phyloP scores from a whole-genome alignment of 1,284 basidiomycete species.

The Cryptococcus sp. region DNA sequence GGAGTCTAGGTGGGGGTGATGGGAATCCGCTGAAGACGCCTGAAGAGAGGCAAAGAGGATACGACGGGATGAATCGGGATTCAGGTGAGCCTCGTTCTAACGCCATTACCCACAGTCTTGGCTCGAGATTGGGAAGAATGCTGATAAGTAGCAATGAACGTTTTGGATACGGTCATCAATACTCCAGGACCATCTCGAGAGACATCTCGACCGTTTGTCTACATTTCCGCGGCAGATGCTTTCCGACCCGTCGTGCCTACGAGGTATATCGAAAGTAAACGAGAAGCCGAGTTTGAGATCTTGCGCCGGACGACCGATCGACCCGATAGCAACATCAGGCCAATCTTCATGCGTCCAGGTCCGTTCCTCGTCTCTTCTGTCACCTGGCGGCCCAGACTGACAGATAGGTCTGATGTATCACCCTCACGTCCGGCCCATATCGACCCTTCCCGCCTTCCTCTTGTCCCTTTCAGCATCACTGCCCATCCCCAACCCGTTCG shows the following conservation, averaged over 20 bases:
- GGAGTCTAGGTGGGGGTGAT: conserved; percentile 40
- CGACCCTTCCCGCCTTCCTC: conserved; percentile 76
- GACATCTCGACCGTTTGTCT: conserved; percentile 65
- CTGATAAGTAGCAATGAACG: conserved; percentile 56
- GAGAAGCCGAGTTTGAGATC: conserved; percentile 75
- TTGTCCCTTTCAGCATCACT: conserved; percentile 70
- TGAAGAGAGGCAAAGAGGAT: conserved; percentile 49
- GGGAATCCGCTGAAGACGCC: conserved; percentile 61
- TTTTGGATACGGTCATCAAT: conserved; percentile 64
- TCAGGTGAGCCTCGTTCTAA: conserved; percentile 62
- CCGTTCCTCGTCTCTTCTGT: conserved; percentile 36
- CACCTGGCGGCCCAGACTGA: neutral
- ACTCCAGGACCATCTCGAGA: conserved; percentile 5
- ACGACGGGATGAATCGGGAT: conserved; percentile 82
- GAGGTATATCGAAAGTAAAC: conserved; percentile 82
- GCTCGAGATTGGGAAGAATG: conserved; percentile 7
- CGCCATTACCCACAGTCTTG: conserved; percentile 3
- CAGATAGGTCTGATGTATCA: conserved; percentile 84
- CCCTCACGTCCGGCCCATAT: conserved; percentile 80
- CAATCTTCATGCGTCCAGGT: conserved; percentile 81
- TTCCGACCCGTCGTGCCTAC: conserved; percentile 78
- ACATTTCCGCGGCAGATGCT: conserved; percentile 90
- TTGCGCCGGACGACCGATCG: conserved; percentile 15
- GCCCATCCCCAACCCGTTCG: conserved; percentile 55
- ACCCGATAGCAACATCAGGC: conserved; percentile 47